Conservation (phyloP, 2,329 filamentous ascomycete species). For the Dactylellina haptotyla region DNA sequence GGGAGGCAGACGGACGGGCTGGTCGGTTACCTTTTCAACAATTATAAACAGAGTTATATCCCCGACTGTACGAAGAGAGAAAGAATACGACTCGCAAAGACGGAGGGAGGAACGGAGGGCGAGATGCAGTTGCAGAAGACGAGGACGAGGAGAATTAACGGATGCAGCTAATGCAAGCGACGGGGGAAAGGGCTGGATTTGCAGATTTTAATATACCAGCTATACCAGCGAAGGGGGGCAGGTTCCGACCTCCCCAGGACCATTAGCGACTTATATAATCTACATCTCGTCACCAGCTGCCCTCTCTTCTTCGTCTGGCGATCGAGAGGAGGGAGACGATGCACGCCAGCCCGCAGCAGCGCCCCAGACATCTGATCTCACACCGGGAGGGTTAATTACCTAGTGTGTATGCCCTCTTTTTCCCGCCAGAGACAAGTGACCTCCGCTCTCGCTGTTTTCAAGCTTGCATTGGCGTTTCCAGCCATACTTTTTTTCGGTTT, state of each 20-base stretch:
- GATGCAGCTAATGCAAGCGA: slow-evolving; percentile 41
- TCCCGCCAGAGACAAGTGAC: too few relatives aligned
- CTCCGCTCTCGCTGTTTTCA: too few relatives aligned
- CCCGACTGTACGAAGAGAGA: slow-evolving; percentile 28
- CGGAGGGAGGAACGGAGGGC: slow-evolving; percentile 21
- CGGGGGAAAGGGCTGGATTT: slow-evolving; percentile 20
- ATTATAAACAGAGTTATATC: too few relatives aligned
- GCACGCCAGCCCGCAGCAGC: neutral
- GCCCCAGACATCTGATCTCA: neutral
- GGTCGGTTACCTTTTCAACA: neutral
- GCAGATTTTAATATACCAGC: slow-evolving; percentile 14
- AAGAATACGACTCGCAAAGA: neutral
- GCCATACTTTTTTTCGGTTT: too few relatives aligned
- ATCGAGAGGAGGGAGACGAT: neutral
- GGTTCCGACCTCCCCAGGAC: slow-evolving; percentile 41
- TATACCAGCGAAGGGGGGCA: slow-evolving; percentile 6
- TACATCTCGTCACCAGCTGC: neutral
- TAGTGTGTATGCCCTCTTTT: too few relatives aligned
- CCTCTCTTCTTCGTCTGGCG: too few relatives aligned
- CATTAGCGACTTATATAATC: slow-evolving; percentile 6
- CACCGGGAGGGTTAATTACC: neutral
- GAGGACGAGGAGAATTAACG: too few relatives aligned
- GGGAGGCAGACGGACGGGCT: neutral
- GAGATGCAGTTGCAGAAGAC: too few relatives aligned
- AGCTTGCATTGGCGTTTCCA: too few relatives aligned